Conservation (phyloP, 345 rosid genomes). For the Schrenkiella parvula region DNA sequence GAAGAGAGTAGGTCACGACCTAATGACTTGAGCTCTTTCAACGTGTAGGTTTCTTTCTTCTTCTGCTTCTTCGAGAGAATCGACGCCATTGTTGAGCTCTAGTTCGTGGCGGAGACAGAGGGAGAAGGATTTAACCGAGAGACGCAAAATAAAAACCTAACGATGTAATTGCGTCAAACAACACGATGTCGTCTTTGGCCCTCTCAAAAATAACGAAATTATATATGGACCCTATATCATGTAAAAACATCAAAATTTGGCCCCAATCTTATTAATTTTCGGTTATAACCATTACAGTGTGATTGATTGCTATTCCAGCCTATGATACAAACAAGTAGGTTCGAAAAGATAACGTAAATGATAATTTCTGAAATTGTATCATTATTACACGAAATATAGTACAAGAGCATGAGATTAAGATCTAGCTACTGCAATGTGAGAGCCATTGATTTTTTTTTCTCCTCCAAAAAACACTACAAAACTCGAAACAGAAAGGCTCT, state of each 20-base stretch:
- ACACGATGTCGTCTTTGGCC: background rate
- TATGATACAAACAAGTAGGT: background rate
- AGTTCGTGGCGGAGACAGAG: slow-evolving; percentile 6
- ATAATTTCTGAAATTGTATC: background rate
- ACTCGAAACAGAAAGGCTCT: slow-evolving; percentile 19
- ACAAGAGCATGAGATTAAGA: background rate
- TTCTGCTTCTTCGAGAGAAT: slow-evolving; percentile 34
- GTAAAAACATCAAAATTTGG: background rate
- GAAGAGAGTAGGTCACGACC: slow-evolving; percentile 76
- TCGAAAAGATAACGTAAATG: background rate
- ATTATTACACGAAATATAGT: slow-evolving; percentile 15
- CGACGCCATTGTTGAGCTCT: slow-evolving; percentile 46
- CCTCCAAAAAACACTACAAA: slow-evolving; percentile 21
- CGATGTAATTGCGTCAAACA: background rate
- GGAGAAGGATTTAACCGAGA: background rate
- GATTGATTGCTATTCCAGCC: background rate
- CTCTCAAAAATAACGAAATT: background rate
- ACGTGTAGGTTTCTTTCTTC: slow-evolving; percentile 34
- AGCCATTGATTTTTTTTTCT: background rate
- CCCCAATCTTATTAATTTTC: background rate
- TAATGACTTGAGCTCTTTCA: slow-evolving; percentile 61
- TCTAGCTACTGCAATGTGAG: slow-evolving; percentile 13
- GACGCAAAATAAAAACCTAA: slow-evolving; percentile 3
- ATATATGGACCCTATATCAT: background rate
- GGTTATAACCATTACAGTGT: background rate